Evolutionary conservation across 2,329 filamentous ascomycete genomes (phyloP).

Genomic region (Colletotrichum lindemuthianum): DNA sequence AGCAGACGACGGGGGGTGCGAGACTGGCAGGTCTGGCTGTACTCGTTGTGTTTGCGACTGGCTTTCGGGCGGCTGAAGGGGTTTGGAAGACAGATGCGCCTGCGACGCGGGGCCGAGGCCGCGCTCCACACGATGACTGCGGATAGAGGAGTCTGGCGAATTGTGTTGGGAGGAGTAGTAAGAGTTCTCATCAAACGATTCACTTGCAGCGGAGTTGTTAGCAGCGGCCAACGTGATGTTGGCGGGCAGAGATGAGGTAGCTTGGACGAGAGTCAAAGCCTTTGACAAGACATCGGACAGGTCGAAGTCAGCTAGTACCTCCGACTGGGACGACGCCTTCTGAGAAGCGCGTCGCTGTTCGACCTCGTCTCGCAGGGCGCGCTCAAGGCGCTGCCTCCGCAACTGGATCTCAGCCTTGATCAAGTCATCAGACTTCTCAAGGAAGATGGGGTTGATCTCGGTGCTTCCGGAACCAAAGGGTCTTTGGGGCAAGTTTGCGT

Average conservation of each 20-base stretch:
- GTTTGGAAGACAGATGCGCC: slow-evolving; percentile 33
- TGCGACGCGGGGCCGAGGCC: slow-evolving; percentile 48
- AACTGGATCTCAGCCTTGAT: slow-evolving; percentile 84
- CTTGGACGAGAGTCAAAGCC: slow-evolving; percentile 77
- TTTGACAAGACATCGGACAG: slow-evolving; percentile 77
- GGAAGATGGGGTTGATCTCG: slow-evolving; percentile 82
- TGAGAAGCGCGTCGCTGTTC: slow-evolving; percentile 66
- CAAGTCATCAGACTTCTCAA: slow-evolving; percentile 87
- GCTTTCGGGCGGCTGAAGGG: slow-evolving; percentile 24
- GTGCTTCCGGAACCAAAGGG: slow-evolving; percentile 61
- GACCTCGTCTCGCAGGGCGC: slow-evolving; percentile 78
- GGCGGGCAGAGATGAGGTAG: slow-evolving; percentile 68
- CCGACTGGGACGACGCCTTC: slow-evolving; percentile 55
- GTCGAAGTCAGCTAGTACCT: slow-evolving; percentile 72
- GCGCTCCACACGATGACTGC: slow-evolving; percentile 60
- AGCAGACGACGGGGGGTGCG: slow-evolving; percentile 30
- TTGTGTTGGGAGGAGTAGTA: slow-evolving; percentile 96
- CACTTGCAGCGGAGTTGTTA: slow-evolving; percentile 72
- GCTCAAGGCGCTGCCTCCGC: slow-evolving; percentile 84
- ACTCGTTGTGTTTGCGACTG: slow-evolving; percentile 15
- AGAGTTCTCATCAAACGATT: slow-evolving; percentile 91
- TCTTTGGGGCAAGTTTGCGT: slow-evolving; percentile 49
- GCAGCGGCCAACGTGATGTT: slow-evolving; percentile 58
- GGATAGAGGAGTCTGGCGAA: slow-evolving; percentile 67
- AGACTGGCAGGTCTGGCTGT: slow-evolving; percentile 16